Evolutionary conservation across 129 eudicot species (phyloP).

Genomic region (Flaveria linearis): DNA sequence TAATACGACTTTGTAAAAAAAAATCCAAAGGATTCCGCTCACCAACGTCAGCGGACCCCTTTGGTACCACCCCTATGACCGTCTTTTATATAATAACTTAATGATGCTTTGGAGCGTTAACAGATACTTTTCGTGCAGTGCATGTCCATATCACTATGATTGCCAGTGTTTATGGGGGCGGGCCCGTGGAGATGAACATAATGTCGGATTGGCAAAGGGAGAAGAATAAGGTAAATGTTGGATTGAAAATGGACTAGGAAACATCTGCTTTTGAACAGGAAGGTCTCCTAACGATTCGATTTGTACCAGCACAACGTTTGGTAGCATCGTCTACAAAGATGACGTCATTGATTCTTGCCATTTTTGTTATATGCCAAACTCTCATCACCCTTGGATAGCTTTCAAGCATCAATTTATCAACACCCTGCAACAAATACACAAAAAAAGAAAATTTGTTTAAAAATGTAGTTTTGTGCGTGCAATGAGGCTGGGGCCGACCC

Average conservation of each 20-base stretch:
- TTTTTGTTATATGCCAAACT: conserved; percentile 89
- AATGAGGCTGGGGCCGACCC: neutral
- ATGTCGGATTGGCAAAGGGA: conserved; percentile 79
- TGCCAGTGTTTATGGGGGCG: too few relatives aligned
- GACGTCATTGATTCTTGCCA: conserved; percentile 95
- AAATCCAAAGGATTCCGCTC: too few relatives aligned
- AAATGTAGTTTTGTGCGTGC: neutral
- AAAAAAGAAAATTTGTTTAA: neutral
- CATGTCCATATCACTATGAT: too few relatives aligned
- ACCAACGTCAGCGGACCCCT: too few relatives aligned
- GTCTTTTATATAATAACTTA: too few relatives aligned
- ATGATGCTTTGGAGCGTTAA: too few relatives aligned
- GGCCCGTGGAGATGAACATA: conserved; percentile 55
- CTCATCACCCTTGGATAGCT: conserved; percentile 93
- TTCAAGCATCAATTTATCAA: conserved; percentile 90
- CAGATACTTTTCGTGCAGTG: too few relatives aligned
- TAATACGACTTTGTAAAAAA: too few relatives aligned
- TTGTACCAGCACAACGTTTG: conserved; percentile 51
- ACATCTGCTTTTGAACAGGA: conserved; percentile 67
- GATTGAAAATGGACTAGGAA: conserved; percentile 88
- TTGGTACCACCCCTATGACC: too few relatives aligned
- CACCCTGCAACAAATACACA: conserved; percentile 53
- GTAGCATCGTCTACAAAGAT: conserved; percentile 72
- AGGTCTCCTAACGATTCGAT: conserved; percentile 57
- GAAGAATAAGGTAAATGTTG: conserved; percentile 72